phyloP scores from a whole-genome alignment of 2,329 filamentous ascomycete species.

The Claviceps fusiformis region DNA sequence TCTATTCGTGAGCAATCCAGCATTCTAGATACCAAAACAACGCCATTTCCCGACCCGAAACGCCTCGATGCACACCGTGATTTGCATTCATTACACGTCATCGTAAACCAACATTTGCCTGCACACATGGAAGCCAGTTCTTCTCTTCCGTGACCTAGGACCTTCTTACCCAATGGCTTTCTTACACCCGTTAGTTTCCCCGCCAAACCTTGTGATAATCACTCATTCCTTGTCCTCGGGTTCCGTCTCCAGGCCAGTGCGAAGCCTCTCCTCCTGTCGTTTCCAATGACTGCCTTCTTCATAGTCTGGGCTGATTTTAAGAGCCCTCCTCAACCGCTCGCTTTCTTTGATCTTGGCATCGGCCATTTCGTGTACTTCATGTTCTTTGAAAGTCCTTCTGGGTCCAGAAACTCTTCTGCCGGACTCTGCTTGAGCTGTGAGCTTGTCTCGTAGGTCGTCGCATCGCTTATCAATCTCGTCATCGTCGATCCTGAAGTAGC shows the following conservation, averaged over 20 bases:
- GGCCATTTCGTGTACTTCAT: slow-evolving; percentile 92
- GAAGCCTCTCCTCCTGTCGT: slow-evolving; percentile 60
- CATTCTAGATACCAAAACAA: neutral
- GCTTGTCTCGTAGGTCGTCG: slow-evolving; percentile 27
- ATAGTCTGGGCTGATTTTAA: slow-evolving; percentile 78
- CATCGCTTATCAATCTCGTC: slow-evolving; percentile 70
- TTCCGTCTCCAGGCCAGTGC: slow-evolving; percentile 29
- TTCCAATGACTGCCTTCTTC: slow-evolving; percentile 79
- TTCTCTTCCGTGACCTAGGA: neutral
- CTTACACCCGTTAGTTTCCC: too few species aligned
- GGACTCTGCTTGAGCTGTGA: slow-evolving; percentile 24
- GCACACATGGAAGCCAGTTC: neutral
- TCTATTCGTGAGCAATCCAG: neutral
- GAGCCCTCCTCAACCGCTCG: slow-evolving; percentile 69
- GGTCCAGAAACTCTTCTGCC: slow-evolving; percentile 19
- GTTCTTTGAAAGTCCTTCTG: slow-evolving; percentile 58
- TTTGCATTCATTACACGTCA: neutral
- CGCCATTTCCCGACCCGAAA: neutral
- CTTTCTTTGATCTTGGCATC: slow-evolving; percentile 95
- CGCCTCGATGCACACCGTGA: neutral
- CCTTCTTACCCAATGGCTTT: neutral
- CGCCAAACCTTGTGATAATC: neutral
- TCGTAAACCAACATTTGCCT: too few species aligned
- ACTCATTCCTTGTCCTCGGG: slow-evolving; percentile 8
- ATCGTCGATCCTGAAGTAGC: slow-evolving; percentile 51